A percentile compares a stretch with the other conserved stretches of the same genome.
Conservation (phyloP, 345 rosid genomes). For the Citrus reticulata region DNA sequence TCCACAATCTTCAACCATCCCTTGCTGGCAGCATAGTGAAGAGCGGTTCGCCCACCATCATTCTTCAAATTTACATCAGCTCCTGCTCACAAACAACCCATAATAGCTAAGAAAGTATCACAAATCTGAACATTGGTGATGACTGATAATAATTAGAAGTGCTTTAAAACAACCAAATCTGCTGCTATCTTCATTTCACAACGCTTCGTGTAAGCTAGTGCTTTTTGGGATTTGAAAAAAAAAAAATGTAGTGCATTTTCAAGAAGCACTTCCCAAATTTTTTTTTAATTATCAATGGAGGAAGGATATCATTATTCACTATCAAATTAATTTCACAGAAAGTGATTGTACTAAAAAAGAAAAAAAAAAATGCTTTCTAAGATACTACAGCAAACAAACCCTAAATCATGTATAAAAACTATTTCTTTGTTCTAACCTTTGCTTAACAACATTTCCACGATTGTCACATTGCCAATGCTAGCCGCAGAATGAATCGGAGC, state of each 20-base stretch:
- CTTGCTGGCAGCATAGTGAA: constrained; percentile 98
- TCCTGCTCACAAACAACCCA: constrained; percentile 35
- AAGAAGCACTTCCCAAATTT: not conserved
- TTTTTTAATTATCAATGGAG: not conserved
- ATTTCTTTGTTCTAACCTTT: constrained; percentile 34
- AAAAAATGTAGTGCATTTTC: not conserved
- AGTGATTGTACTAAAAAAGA: not conserved
- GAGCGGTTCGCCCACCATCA: constrained; percentile 82
- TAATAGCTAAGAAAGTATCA: not conserved
- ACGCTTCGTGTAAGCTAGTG: not conserved
- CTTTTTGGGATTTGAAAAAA: not conserved
- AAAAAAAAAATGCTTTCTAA: not conserved
- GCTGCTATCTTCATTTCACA: not conserved
- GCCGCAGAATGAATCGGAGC: constrained; percentile 82
- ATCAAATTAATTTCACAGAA: not conserved
- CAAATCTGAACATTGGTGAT: not conserved
- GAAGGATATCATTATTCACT: not conserved
- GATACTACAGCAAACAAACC: not conserved
- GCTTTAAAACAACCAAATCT: not conserved
- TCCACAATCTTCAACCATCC: constrained; percentile 71
- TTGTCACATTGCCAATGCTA: constrained; percentile 64
- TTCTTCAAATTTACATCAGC: constrained; percentile 75
- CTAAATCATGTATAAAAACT: not conserved
- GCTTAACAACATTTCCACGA: constrained; percentile 51
- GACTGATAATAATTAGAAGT: not conserved